Evolutionary conservation across 192 early-diverging fungal species (phyloP).

Genomic region (Chytriomyces sp.): DNA sequence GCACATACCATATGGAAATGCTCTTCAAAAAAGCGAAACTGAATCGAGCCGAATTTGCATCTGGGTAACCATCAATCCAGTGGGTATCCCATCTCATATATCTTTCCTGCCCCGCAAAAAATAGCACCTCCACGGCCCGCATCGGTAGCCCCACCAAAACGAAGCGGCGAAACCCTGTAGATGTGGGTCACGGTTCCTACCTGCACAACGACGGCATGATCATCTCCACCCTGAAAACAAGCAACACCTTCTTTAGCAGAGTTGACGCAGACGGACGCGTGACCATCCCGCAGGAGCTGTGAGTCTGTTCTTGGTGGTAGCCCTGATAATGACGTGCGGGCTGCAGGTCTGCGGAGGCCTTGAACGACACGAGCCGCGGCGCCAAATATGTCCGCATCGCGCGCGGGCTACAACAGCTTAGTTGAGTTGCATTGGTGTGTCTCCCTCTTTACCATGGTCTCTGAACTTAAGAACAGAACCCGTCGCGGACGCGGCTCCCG

Average conservation of each 20-base stretch:
- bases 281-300: not conserved
- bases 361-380: not conserved
- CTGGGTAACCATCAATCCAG: not conserved
- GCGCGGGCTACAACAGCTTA: not conserved
- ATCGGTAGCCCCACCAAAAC: conserved; percentile 13
- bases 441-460: too few species aligned
- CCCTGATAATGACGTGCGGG: not conserved
- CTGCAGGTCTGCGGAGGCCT: not conserved
- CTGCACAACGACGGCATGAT: conserved; percentile 1
- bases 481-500: too few species aligned
- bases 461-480: too few species aligned
- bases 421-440: too few species aligned
- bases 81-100: not conserved
- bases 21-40: conserved; percentile 14
- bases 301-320: not conserved
- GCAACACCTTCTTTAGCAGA: not conserved
- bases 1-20: conserved; percentile 22
- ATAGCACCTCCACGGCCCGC: not conserved
- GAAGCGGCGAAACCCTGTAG: not conserved
- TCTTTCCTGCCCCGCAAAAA: not conserved
- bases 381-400: conserved; percentile 13
- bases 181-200: not conserved
- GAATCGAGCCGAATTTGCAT: conserved; percentile 4
- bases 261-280: not conserved
- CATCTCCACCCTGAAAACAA: conserved; percentile 1